phyloP scores from a whole-genome alignment of 306 rosid species.

The Cotoneaster glaucophyllus region DNA sequence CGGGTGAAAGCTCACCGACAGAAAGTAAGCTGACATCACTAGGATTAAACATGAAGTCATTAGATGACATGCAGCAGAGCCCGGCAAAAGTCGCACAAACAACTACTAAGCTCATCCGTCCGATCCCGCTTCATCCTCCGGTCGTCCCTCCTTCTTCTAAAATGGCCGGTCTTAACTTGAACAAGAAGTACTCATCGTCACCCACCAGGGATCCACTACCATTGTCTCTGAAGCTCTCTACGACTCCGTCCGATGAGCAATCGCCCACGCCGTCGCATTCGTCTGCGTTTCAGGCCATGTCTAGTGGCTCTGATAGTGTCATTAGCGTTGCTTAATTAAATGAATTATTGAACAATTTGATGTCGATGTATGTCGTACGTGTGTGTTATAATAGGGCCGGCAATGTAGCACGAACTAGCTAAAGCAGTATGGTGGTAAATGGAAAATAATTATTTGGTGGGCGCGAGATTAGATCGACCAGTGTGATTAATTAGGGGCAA shows the following conservation, averaged over 20 bases:
- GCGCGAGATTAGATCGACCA: conserved; percentile 5
- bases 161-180: conserved; percentile 57
- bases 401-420: neutral
- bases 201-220: conserved; percentile 29
- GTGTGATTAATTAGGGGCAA: neutral
- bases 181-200: conserved; percentile 22
- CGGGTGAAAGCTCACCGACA: conserved; percentile 24
- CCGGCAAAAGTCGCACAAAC: neutral
- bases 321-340: conserved; percentile 60
- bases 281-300: conserved; percentile 46
- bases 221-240: conserved; percentile 42
- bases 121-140: conserved; percentile 55
- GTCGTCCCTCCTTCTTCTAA: conserved; percentile 50
- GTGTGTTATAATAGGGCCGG: neutral
- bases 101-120: conserved; percentile 41
- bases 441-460: neutral
- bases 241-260: conserved; percentile 28
- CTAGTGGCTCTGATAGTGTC: conserved; percentile 57
- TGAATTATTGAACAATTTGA: neutral
- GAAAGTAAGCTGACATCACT: conserved; percentile 1
- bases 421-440: neutral
- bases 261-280: conserved; percentile 37
- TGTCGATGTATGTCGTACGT: neutral
- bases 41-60: neutral
- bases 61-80: neutral